phyloP scores from a whole-genome alignment of 2,329 filamentous ascomycete species.

The Colletotrichum tabaci region DNA sequence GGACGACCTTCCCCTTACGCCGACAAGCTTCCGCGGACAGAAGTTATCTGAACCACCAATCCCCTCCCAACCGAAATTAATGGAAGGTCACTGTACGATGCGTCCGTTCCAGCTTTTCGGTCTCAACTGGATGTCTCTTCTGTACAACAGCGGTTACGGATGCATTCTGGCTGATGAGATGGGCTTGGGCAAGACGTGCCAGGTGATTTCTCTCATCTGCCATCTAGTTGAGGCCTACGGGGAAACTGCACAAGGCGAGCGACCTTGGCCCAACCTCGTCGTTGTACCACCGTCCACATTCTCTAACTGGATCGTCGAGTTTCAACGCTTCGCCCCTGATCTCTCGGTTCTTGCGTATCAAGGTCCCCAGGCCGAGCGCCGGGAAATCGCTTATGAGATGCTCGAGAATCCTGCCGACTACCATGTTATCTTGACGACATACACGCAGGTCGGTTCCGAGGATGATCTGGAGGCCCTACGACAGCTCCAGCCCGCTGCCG shows the following conservation, averaged over 20 bases:
- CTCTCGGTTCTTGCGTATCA: conserved; percentile 81
- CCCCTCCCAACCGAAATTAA: conserved; percentile 78
- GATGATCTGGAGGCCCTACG: conserved; percentile 67
- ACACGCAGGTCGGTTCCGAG: conserved; percentile 69
- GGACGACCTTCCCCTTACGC: conserved; percentile 59
- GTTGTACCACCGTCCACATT: conserved; percentile 94
- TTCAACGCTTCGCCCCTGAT: conserved; percentile 85
- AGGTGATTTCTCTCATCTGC: conserved; percentile 92
- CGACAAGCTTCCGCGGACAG: conserved; percentile 54
- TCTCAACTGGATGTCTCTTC: conserved; percentile 91
- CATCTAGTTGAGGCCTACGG: conserved; percentile 80
- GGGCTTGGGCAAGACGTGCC: conserved; percentile 96
- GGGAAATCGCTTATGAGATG: conserved; percentile 75
- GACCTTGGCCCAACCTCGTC: conserved; percentile 82
- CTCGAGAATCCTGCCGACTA: conserved; percentile 77
- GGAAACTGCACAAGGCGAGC: conserved; percentile 47
- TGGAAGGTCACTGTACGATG: conserved; percentile 83
- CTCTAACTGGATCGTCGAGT: conserved; percentile 96
- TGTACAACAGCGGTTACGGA: conserved; percentile 84
- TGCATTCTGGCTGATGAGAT: conserved; percentile 98
- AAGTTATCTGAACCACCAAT: conserved; percentile 61
- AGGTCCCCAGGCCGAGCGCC: conserved; percentile 77
- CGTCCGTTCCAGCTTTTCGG: conserved; percentile 96
- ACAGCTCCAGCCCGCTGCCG: conserved; percentile 64
- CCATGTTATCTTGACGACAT: conserved; percentile 73